Percentiles rank a stretch among this genome's conserved stretches.
These are phyloP conservation scores for Knoxia roxburghii DNA, from an alignment of 257 asterid species.

Conservation along the genomic window DNA sequence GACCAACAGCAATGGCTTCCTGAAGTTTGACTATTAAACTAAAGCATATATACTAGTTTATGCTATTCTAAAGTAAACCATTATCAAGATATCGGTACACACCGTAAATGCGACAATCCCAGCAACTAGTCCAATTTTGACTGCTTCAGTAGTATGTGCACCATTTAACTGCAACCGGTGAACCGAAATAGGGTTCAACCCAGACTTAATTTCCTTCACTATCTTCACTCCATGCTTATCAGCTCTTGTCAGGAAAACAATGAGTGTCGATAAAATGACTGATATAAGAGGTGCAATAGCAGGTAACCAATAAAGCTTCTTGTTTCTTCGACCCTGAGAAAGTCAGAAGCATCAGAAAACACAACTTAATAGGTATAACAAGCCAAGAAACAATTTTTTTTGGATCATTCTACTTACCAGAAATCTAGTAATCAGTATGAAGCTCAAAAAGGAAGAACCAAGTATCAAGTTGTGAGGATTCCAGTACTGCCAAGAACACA, in stretches of 20 bases:
- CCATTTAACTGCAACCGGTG: conserved; percentile 29
- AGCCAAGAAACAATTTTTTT: neutral
- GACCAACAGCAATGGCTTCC: conserved; percentile 50
- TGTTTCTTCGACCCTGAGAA: conserved; percentile 32
- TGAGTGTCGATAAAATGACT: conserved; percentile 29
- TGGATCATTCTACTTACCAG: conserved; percentile 28
- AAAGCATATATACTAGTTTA: neutral
- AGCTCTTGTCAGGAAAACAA: conserved; percentile 36
- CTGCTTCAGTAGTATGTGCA: conserved; percentile 24
- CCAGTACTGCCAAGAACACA: conserved; percentile 28
- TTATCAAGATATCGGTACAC: neutral
- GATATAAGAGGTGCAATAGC: conserved; percentile 37
- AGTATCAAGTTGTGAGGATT: conserved; percentile 27
- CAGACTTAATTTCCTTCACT: conserved; percentile 31
- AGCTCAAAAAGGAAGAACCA: conserved; percentile 36
- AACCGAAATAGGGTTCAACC: conserved; percentile 33
- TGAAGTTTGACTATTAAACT: neutral
- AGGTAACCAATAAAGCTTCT: conserved; percentile 38
- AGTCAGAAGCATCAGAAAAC: neutral
- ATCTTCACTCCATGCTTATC: conserved; percentile 38
- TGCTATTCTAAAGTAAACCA: neutral
- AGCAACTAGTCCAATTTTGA: conserved; percentile 30
- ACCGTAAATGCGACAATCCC: conserved; percentile 36
- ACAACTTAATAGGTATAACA: neutral
- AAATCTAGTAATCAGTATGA: conserved; percentile 29